Evolutionary conservation across 179 eudicot species (phyloP).

Genomic region (Camellia oleifera): DNA sequence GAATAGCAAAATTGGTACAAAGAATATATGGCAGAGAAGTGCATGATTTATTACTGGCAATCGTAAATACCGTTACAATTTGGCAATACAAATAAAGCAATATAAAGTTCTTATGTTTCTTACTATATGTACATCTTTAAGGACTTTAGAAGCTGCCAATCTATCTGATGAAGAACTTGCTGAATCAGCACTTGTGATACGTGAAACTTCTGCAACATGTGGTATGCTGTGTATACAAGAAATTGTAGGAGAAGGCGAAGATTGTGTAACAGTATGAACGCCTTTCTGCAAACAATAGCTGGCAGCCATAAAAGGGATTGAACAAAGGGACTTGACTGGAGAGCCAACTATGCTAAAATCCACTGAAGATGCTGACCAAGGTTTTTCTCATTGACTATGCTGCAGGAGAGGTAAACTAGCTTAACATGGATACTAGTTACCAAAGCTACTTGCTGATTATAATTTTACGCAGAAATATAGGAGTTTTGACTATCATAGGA

Average conservation of each 20-base stretch:
- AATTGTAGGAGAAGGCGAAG: conserved; percentile 50
- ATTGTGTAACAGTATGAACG: conserved; percentile 49
- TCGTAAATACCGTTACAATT: background rate
- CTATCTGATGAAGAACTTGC: conserved; percentile 29
- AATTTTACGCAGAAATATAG: background rate
- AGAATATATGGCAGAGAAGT: background rate
- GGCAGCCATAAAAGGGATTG: conserved; percentile 21
- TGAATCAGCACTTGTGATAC: conserved; percentile 35
- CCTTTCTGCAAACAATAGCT: conserved; percentile 12
- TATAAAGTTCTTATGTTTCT: conserved; percentile 19
- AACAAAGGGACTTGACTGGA: background rate
- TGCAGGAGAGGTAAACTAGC: conserved; percentile 8
- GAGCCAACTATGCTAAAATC: background rate
- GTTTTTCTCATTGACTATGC: background rate
- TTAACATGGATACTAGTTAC: background rate
- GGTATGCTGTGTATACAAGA: conserved; percentile 50
- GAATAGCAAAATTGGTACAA: background rate
- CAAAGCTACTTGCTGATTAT: background rate
- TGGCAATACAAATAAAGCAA: background rate
- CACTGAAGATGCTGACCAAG: background rate
- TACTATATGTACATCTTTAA: conserved; percentile 69
- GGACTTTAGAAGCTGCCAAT: conserved; percentile 24
- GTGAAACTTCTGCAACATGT: conserved; percentile 38
- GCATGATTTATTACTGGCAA: background rate
- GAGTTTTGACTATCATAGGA: background rate